Evolutionary conservation across 345 rosid species (phyloP).

Genomic region (Eutrema yunnanense): DNA sequence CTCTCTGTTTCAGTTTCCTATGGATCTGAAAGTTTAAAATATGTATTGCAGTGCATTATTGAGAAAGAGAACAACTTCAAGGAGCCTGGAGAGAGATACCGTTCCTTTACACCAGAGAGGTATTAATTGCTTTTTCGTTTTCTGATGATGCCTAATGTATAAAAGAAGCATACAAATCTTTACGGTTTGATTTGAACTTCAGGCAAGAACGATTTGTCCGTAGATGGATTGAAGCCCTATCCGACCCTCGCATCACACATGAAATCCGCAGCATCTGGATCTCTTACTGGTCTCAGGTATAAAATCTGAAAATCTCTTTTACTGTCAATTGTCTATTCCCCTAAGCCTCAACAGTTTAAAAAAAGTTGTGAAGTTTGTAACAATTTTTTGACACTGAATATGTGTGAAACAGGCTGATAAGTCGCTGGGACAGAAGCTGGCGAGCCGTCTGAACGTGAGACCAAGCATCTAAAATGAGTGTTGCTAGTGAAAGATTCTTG

Average conservation of each 20-base stretch:
- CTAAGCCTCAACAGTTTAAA: background rate
- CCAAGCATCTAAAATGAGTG: constrained; percentile 27
- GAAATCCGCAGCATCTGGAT: constrained; percentile 83
- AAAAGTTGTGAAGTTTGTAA: background rate
- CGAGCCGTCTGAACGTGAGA: constrained; percentile 34
- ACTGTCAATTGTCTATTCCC: background rate
- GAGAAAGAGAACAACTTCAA: constrained; percentile 86
- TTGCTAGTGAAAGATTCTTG: constrained; percentile 16
- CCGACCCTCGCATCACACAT: constrained; percentile 74
- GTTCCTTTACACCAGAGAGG: constrained; percentile 79
- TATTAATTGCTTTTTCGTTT: background rate
- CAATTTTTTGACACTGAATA: background rate
- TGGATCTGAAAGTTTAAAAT: background rate
- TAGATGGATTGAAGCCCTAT: constrained; percentile 65
- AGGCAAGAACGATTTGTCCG: constrained; percentile 80
- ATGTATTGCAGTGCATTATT: constrained; percentile 53
- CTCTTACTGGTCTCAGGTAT: constrained; percentile 77
- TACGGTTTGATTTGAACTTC: background rate
- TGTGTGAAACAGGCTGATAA: constrained; percentile 32
- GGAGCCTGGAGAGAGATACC: constrained; percentile 89
- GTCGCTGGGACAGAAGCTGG: constrained; percentile 37
- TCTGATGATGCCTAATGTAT: background rate
- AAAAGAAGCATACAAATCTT: background rate
- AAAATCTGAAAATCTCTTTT: background rate
- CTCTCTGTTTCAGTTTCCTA: background rate